Evolutionary conservation across 2,329 filamentous ascomycete genomes (phyloP).

Genomic region (Talaromyces marneffei): DNA sequence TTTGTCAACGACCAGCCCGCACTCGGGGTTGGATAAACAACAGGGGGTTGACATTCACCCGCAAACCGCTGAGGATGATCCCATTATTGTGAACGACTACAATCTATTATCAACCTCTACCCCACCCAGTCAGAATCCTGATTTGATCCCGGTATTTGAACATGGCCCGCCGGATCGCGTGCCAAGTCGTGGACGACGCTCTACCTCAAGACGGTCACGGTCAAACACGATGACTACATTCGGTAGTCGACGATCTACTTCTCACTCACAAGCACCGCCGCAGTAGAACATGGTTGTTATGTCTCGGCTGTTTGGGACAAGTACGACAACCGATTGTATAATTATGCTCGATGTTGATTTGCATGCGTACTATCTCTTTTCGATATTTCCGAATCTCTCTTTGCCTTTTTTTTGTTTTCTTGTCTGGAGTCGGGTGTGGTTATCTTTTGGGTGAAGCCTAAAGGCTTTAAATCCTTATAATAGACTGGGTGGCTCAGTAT

Average conservation of each 20-base stretch:
- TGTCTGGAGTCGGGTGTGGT: constrained; percentile 1
- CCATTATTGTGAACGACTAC: constrained; percentile 35
- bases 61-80: constrained; percentile 41
- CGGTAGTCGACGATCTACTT: constrained; percentile 13
- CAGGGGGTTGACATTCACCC: constrained; percentile 45
- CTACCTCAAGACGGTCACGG: constrained; percentile 32
- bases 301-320: background rate
- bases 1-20: constrained; percentile 32
- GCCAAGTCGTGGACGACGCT: constrained; percentile 31
- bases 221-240: constrained; percentile 23
- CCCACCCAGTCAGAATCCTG: constrained; percentile 45
- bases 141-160: constrained; percentile 40
- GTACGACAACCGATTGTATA: background rate
- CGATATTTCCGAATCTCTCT: background rate
- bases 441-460: background rate
- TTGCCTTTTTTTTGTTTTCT: background rate
- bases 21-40: constrained; percentile 36
- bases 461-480: constrained; percentile 1
- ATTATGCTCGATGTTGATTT: background rate
- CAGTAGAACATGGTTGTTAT: constrained; percentile 18
- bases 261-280: constrained; percentile 21
- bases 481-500: constrained; percentile 12
- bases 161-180: constrained; percentile 33
- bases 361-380: background rate
- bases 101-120: constrained; percentile 27